Evolutionary conservation across 2,329 filamentous ascomycete genomes (phyloP).

Genomic region (Pestalotiopsis sp.): DNA sequence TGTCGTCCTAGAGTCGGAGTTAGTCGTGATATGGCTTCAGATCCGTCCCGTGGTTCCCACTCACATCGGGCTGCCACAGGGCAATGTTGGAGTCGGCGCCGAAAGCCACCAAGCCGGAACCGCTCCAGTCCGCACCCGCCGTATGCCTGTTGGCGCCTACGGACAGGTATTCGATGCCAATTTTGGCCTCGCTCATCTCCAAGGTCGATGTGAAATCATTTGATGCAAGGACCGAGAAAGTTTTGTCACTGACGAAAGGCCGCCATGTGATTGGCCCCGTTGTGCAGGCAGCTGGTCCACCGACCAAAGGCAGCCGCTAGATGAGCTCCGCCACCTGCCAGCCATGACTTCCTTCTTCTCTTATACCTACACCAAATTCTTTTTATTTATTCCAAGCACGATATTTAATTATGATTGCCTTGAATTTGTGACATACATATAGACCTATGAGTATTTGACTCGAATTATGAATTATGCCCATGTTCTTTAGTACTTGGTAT

Average conservation of each 20-base stretch:
- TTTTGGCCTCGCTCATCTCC: constrained; percentile 21
- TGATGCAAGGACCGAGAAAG: background rate
- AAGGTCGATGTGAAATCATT: constrained; percentile 2
- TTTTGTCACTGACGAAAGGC: constrained; percentile 5
- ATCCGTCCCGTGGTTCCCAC: constrained; percentile 28
- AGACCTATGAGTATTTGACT: too few species aligned
- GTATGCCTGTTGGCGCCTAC: constrained; percentile 90
- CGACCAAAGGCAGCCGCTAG: background rate
- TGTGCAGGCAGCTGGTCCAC: background rate
- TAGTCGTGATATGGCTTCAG: constrained; percentile 10
- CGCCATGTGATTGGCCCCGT: constrained; percentile 2
- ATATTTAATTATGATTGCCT: too few species aligned
- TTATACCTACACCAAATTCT: background rate
- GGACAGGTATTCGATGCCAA: constrained; percentile 59
- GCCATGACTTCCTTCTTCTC: background rate
- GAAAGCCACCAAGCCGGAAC: constrained; percentile 74
- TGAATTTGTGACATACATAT: too few species aligned
- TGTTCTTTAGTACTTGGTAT: too few species aligned
- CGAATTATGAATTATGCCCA: too few species aligned
- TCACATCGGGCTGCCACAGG: constrained; percentile 78
- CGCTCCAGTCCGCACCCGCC: constrained; percentile 85
- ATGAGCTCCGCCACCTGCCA: background rate
- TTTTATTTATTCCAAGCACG: background rate
- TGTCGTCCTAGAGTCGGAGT: constrained; percentile 30
- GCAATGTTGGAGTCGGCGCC: constrained; percentile 88